A percentile compares a stretch with the other conserved stretches of the same genome.
Evolutionary conservation across 169 alveolate genomes (phyloP).

Genomic region (Amoebophrya sp.): DNA sequence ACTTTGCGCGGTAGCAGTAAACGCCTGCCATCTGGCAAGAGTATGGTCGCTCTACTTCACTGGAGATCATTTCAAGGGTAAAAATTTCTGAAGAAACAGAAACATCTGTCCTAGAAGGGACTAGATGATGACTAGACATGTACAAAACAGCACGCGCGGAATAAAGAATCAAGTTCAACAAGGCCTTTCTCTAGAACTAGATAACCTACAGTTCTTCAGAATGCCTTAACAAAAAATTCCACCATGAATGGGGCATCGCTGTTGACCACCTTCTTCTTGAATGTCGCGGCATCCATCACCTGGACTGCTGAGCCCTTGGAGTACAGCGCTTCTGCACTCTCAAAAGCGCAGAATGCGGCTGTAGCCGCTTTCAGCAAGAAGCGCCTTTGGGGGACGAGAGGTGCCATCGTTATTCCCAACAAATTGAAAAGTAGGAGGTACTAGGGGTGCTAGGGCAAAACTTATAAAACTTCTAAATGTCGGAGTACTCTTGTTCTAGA

Average conservation of each 20-base stretch:
- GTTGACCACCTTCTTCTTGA: neutral
- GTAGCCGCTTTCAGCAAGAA: neutral
- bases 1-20: too few species aligned
- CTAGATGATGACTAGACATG: too few species aligned
- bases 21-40: too few species aligned
- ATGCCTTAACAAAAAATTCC: conserved; percentile 72
- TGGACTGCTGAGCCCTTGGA: neutral
- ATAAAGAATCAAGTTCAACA: too few species aligned
- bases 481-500: neutral
- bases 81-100: too few species aligned
- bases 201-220: too few species aligned
- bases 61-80: too few species aligned
- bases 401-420: neutral
- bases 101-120: too few species aligned
- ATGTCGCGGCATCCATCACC: neutral
- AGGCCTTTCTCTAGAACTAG: too few species aligned
- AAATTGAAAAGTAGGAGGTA: neutral
- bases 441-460: neutral
- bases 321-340: neutral
- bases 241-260: conserved; percentile 52
- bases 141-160: too few species aligned
- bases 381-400: neutral
- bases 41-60: too few species aligned
- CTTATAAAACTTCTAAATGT: neutral
- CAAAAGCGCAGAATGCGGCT: neutral